Conservation (phyloP, 192 early-diverging fungal genomes). For the Powellomyces hirtus region DNA sequence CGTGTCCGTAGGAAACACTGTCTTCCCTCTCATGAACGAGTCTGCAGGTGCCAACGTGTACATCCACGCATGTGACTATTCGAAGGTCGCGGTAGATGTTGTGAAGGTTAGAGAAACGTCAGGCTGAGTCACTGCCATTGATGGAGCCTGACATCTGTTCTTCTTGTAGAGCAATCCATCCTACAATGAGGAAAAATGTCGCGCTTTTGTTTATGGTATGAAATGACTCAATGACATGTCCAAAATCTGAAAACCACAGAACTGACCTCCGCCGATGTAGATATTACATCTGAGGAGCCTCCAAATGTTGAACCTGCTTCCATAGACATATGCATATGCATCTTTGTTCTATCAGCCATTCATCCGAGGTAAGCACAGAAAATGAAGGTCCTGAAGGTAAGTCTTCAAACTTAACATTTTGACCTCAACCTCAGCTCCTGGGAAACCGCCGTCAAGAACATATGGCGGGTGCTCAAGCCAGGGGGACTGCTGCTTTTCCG, state of each 20-base stretch:
- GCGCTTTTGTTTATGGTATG: conserved; percentile 88
- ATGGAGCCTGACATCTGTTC: background rate
- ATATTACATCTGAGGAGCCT: conserved; percentile 75
- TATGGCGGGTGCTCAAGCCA: conserved; percentile 82
- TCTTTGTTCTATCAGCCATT: conserved; percentile 95
- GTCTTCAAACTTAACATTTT: too few relatives aligned
- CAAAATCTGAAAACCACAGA: too few relatives aligned
- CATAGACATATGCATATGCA: conserved; percentile 87
- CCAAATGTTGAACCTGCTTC: conserved; percentile 77
- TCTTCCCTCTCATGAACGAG: conserved; percentile 86
- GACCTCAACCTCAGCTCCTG: conserved; percentile 58
- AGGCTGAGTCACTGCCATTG: background rate
- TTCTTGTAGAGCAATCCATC: conserved; percentile 26
- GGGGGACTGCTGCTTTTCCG: conserved; percentile 87
- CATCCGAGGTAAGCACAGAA: conserved; percentile 51
- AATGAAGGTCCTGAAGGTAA: too few relatives aligned
- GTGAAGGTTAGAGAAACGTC: conserved; percentile 62
- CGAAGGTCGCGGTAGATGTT: conserved; percentile 82
- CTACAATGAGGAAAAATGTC: conserved; percentile 70
- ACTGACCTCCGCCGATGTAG: too few relatives aligned
- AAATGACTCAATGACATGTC: too few relatives aligned
- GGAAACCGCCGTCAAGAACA: conserved; percentile 76
- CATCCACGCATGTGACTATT: conserved; percentile 94
- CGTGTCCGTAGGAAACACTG: conserved; percentile 77
- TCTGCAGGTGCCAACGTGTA: conserved; percentile 66